Evolutionary conservation across 1,139 yeast genomes (phyloP), one percentile per base, ranked within the genome.

Genomic region (Meyerozyma sp.): DNA sequence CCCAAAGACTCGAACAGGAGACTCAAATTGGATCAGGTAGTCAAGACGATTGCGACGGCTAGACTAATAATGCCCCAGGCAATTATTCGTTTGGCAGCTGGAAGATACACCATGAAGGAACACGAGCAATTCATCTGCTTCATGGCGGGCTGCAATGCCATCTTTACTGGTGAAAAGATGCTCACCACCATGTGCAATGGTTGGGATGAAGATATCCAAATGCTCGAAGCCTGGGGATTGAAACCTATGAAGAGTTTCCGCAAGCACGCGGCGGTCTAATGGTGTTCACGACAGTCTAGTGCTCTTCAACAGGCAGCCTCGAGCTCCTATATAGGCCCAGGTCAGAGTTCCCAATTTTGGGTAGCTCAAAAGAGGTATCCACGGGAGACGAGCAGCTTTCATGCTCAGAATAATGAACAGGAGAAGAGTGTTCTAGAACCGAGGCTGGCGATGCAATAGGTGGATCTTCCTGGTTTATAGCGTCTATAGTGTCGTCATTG

Each of bases 181-280:
- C 65, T 85, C 48, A 85, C 94, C 3, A 85, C 94, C 3, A 81
- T 82, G 82, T 85, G 94, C 59, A 82, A 81, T 50, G 91, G 90
- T 3, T 85, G 93, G 93, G 89, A 84, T 41, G 93, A 84, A 57
- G 94, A 85, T 58, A 82, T 75, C 50, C 73, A 63, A 8, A 79
- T 85, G 88, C 65, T 85, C 34, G 60, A 62, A 3, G 77, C 75
- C 53, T 85, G 93, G 93, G 94, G 94, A 0, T 61, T 84, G 53
- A 68, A 62, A 49, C 89, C 90, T 32, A 80, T 84, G 87, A 70
- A 78, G 59, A 74, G 83, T 48, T 78, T 77, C 49, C 44, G 41
- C 29, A 42, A 49, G 29, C 7, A 34, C 13, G 5, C 26, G 4
- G 37, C 9, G 13, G 11, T 16, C 21, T n/a, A n/a, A n/a, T n/a